Evolutionary conservation across 495 filamentous ascomycete genomes (phyloP).

Genomic region (Glarea lozoyensis): DNA sequence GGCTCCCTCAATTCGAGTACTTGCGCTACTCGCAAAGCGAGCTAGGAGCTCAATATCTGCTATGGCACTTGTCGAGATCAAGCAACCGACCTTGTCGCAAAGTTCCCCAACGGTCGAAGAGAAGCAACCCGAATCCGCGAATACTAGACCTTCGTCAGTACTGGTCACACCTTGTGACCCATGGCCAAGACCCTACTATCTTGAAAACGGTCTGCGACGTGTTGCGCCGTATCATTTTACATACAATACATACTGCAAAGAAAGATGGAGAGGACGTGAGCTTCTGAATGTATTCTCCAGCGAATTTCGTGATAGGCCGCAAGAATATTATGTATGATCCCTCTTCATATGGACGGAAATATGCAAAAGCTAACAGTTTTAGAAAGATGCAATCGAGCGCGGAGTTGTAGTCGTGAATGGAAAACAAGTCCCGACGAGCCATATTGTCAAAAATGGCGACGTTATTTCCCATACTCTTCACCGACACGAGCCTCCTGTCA

Average conservation of each 20-base stretch:
- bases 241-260: slow-evolving; percentile 88
- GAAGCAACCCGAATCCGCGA: slow-evolving; percentile 25
- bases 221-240: slow-evolving; percentile 88
- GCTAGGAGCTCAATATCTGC: slow-evolving; percentile 35
- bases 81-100: slow-evolving; percentile 19
- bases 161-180: slow-evolving; percentile 54
- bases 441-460: slow-evolving; percentile 69
- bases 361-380: slow-evolving; percentile 14
- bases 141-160: slow-evolving; percentile 39
- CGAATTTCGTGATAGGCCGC: slow-evolving; percentile 80
- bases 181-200: slow-evolving; percentile 64
- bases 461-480: slow-evolving; percentile 89
- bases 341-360: too few relatives aligned
- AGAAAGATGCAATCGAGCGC: slow-evolving; percentile 69
- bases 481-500: slow-evolving; percentile 90
- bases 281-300: slow-evolving; percentile 72
- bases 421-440: slow-evolving; percentile 40
- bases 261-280: slow-evolving; percentile 71
- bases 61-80: slow-evolving; percentile 48
- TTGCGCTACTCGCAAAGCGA: slow-evolving; percentile 49
- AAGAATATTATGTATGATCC: slow-evolving; percentile 68
- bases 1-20: slow-evolving; percentile 52
- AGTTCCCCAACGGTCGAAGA: slow-evolving; percentile 24
- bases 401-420: slow-evolving; percentile 71
- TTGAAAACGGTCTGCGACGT: slow-evolving; percentile 71